Evolutionary conservation across 345 rosid species (phyloP), one percentile per base, ranked within the genome.

Genomic region (Hypericum androsaemum): DNA sequence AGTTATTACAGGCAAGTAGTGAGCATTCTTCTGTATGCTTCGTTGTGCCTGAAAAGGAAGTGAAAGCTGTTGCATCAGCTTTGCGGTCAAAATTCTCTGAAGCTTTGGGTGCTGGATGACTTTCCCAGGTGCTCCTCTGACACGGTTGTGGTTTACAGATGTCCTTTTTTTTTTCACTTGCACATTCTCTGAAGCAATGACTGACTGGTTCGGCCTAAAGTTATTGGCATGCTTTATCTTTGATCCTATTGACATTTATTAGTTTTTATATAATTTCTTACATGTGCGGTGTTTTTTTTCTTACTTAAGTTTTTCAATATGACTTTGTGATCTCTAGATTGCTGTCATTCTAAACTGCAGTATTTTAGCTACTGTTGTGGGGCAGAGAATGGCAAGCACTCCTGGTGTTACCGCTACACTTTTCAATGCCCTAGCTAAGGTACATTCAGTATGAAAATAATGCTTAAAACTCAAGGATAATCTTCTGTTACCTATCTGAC

Each of bases 311-410:
- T 22, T 22, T 13, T 49, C 36, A 17, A 8, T 10, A 8, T 36
- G 35, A 13, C 14, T 59, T 40, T 41, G 36, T 39, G 56, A 35
- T 72, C 67, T 44, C 47, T 79, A 92, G 99, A 88, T 92, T 54
- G 86, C 78, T 28, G 66, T 92, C 49, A 72, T 92, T 69, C 84
- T 74, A 44, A 88, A 85, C 54, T 88, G 97, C 76, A 88, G 99
- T 71, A 88, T 92, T 74, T 75, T 92, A 69, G 97, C 99, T 42
- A 63, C 97, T 16, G 97, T 92, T 49, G n/a, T n/a, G n/a, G 99
- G 99, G 55, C 97, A 88, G 86, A 88, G 83, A 73, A 92, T 92
- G 99, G 95, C 99, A 0, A 92, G 99, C 44, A 92, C 99, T 50
- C 95, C 97, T 53, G 97, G 99, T 60, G 99, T 92, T 52, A 83